Conservation (phyloP, 495 filamentous ascomycete genomes). For the Hypoxylon perforatum region DNA sequence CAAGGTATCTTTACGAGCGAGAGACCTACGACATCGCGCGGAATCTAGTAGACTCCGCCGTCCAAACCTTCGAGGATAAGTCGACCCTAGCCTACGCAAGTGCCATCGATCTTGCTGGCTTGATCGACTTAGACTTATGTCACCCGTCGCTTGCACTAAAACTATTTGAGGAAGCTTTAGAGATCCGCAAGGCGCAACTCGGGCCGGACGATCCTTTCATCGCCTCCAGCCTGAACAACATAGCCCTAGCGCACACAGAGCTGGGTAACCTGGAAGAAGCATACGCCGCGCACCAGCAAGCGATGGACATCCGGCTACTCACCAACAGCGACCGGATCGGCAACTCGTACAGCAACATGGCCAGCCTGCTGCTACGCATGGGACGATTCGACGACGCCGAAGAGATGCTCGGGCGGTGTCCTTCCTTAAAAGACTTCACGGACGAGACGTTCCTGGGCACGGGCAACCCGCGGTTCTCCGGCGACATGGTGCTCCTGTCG, state of each 20-base stretch:
- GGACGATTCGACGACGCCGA: conserved; percentile 37
- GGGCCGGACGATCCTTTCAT: conserved; percentile 31
- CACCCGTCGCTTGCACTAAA: conserved; percentile 31
- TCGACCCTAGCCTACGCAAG: conserved; percentile 43
- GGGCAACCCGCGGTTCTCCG: conserved; percentile 39
- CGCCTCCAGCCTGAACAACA: conserved; percentile 38
- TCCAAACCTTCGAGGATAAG: conserved; percentile 37
- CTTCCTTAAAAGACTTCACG: conserved; percentile 38
- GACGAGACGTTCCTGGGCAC: conserved; percentile 43
- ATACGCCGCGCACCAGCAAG: conserved; percentile 30
- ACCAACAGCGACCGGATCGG: conserved; percentile 39
- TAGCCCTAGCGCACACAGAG: conserved; percentile 43
- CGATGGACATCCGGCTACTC: conserved; percentile 41
- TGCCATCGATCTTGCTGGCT: conserved; percentile 44
- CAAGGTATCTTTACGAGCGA: conserved; percentile 49
- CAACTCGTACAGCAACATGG: conserved; percentile 48
- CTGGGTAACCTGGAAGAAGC: conserved; percentile 36
- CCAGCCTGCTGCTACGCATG: conserved; percentile 35
- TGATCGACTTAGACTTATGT: conserved; percentile 43
- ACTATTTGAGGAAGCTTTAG: conserved; percentile 36
- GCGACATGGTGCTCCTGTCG: conserved; percentile 40
- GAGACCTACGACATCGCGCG: conserved; percentile 40
- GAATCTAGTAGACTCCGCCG: conserved; percentile 31
- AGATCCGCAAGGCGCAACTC: conserved; percentile 31
- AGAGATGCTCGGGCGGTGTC: conserved; percentile 42